Conservation (phyloP, 441 rosid species). For the Melastoma candidum region DNA sequence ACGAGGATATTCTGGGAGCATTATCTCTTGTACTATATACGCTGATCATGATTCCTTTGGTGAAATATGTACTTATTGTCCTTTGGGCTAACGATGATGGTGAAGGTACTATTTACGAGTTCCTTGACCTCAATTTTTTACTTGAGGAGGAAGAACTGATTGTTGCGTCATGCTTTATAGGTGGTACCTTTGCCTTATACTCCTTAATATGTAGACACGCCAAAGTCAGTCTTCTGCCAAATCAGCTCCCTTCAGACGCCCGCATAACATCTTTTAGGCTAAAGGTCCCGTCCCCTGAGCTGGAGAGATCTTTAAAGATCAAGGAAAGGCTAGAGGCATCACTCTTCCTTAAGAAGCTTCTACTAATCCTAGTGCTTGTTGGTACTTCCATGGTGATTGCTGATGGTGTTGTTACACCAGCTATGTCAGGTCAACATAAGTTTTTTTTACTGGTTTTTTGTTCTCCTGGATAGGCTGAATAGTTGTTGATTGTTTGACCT, state of each 20-base stretch:
- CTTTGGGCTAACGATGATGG: slow-evolving; percentile 98
- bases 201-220: slow-evolving; percentile 93
- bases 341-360: slow-evolving; percentile 56
- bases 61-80: slow-evolving; percentile 87
- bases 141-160: not conserved
- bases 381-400: slow-evolving; percentile 97
- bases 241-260: slow-evolving; percentile 93
- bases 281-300: slow-evolving; percentile 93
- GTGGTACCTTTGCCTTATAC: slow-evolving; percentile 95
- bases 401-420: slow-evolving; percentile 94
- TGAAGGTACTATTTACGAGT: slow-evolving; percentile 47
- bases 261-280: slow-evolving; percentile 94
- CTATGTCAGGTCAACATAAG: slow-evolving; percentile 78
- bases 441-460: no score
- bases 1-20: slow-evolving; percentile 90
- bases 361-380: slow-evolving; percentile 77
- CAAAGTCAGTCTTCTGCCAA: slow-evolving; percentile 90
- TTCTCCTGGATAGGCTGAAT: no score
- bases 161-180: slow-evolving; percentile 28
- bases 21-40: slow-evolving; percentile 81
- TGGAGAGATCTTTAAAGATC: slow-evolving; percentile 87
- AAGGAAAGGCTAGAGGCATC: slow-evolving; percentile 91
- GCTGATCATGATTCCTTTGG: slow-evolving; percentile 70
- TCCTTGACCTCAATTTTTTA: not conserved
- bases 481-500: slow-evolving; percentile 2